Evolutionary conservation across 495 filamentous ascomycete species (phyloP).

Genomic region (Paragyromitra xinjiangensis): DNA sequence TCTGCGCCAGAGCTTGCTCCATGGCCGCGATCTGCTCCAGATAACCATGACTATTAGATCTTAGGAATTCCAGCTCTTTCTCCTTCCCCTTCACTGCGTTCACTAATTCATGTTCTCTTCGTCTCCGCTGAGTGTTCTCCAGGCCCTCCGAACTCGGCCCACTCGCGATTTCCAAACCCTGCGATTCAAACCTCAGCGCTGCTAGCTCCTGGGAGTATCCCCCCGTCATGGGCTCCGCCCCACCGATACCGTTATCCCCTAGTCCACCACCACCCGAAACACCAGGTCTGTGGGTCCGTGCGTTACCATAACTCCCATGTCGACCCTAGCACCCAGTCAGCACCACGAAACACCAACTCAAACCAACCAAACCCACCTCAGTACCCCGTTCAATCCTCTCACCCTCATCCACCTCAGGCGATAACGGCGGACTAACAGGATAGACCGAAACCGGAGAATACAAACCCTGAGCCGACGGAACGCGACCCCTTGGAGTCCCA

Average conservation of each 20-base stretch:
- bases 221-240: constrained; percentile 30
- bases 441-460: constrained; percentile 40
- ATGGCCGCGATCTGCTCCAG: constrained; percentile 35
- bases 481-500: constrained; percentile 6
- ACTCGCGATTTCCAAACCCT: constrained; percentile 11
- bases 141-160: constrained; percentile 1
- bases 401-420: constrained; percentile 37
- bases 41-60: constrained; percentile 42
- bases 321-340: constrained; percentile 24
- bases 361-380: constrained; percentile 20
- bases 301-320: constrained; percentile 19
- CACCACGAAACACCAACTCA: background rate
- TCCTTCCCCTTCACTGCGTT: constrained; percentile 52
- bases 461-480: constrained; percentile 8
- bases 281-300: constrained; percentile 19
- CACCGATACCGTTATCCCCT: constrained; percentile 2
- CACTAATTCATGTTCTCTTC: constrained; percentile 39
- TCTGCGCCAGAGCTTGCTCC: constrained; percentile 45
- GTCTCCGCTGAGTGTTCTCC: constrained; percentile 25
- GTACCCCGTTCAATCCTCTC: constrained; percentile 8
- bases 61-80: constrained; percentile 52
- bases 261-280: constrained; percentile 14
- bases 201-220: constrained; percentile 30
- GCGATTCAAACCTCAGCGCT: constrained; percentile 21
- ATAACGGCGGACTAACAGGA: constrained; percentile 51